Conservation (phyloP, 345 rosid species). For the Gossypioides kirkii region DNA sequence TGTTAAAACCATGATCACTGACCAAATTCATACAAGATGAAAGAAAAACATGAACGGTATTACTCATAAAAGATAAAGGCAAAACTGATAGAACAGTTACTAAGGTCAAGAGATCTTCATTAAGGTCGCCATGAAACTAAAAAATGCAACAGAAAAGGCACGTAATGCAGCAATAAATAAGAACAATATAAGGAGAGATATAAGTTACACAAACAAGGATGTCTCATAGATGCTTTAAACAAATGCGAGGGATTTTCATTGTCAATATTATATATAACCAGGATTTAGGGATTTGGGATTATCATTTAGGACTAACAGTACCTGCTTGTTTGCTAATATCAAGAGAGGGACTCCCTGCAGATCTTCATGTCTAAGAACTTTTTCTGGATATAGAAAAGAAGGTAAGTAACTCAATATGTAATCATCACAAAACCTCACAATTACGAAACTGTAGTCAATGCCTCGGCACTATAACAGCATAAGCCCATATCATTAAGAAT, state of each 20-base stretch:
- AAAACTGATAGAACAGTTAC: background rate
- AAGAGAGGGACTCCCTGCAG: constrained; percentile 91
- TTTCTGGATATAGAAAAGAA: constrained; percentile 42
- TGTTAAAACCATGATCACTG: background rate
- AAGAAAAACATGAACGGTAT: background rate
- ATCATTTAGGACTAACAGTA: constrained; percentile 15
- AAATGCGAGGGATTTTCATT: background rate
- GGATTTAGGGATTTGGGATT: background rate
- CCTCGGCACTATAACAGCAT: background rate
- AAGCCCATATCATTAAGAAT: constrained; percentile 3
- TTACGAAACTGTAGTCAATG: background rate
- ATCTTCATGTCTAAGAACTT: constrained; percentile 92
- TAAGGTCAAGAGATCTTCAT: background rate
- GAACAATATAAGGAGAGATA: background rate
- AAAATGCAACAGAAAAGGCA: background rate
- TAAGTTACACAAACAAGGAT: background rate
- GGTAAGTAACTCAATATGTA: background rate
- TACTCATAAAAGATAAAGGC: background rate
- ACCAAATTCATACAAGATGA: background rate
- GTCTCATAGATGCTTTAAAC: background rate
- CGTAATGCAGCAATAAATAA: background rate
- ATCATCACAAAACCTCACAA: constrained; percentile 3
- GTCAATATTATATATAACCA: background rate
- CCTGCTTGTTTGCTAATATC: constrained; percentile 96
- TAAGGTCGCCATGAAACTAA: background rate